These are phyloP conservation scores for Calonectria montana DNA, from an alignment of 2,329 filamentous ascomycete genomes.

Conservation along the genomic window DNA sequence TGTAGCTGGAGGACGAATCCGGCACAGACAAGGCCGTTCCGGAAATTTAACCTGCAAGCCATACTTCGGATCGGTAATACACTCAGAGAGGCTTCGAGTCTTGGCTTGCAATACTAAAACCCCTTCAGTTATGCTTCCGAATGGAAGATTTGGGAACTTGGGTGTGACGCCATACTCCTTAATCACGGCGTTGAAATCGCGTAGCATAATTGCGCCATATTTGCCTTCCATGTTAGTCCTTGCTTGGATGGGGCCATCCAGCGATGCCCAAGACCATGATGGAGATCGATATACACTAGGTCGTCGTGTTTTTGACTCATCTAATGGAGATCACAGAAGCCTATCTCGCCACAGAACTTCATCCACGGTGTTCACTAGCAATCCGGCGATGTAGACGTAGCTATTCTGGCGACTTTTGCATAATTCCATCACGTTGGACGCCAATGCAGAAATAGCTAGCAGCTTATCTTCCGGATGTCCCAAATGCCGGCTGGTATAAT, in stretches of 20 bases:
- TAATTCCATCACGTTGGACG: not conserved
- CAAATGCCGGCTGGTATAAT: not conserved
- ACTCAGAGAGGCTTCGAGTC: not conserved
- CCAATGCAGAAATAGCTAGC: not conserved
- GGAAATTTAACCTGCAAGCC: not conserved
- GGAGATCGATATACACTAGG: not conserved
- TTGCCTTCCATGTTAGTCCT: too few relatives aligned
- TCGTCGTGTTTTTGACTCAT: not conserved
- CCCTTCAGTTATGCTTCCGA: not conserved
- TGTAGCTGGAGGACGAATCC: not conserved
- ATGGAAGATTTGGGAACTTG: not conserved
- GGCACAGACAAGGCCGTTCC: too few relatives aligned
- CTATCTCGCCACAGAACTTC: not conserved
- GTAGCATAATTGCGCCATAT: not conserved
- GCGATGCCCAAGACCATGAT: conserved; percentile 7
- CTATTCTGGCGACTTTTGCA: not conserved
- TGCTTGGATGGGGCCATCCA: not conserved
- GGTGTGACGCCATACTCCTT: not conserved
- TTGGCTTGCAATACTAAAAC: not conserved
- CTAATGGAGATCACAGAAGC: not conserved
- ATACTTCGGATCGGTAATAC: not conserved
- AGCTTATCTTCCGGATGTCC: not conserved
- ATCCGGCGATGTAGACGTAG: not conserved
- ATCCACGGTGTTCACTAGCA: not conserved
- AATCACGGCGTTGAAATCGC: too few relatives aligned